These are phyloP conservation scores for Phytophthora macrochlamydospora DNA, from an alignment of 352 stramenopile species.

Conservation along the genomic window DNA sequence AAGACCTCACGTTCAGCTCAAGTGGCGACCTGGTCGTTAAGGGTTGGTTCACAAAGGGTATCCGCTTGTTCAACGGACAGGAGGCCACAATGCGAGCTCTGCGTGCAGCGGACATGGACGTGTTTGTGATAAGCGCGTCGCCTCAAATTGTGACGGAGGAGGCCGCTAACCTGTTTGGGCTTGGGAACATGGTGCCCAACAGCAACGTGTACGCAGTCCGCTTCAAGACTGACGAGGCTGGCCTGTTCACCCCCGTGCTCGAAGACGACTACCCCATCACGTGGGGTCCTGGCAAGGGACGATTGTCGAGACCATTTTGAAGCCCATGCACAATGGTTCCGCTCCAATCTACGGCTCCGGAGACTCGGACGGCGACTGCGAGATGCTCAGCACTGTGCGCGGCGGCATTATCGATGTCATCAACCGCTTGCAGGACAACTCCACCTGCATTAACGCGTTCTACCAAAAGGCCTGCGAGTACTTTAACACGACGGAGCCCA, in stretches of 20 bases:
- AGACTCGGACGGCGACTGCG: too few relatives aligned
- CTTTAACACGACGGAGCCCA: conserved; percentile 12
- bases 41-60: conserved; percentile 35
- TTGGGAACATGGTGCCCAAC: conserved; percentile 42
- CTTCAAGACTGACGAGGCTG: too few relatives aligned
- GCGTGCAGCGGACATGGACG: conserved; percentile 31
- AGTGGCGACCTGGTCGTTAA: conserved; percentile 25
- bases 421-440: conserved; percentile 29
- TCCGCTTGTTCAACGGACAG: conserved; percentile 53
- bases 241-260: too few relatives aligned
- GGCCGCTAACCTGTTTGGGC: conserved; percentile 25
- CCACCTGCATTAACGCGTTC: conserved; percentile 49
- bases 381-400: too few relatives aligned
- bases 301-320: too few relatives aligned
- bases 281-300: too few relatives aligned
- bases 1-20: conserved; percentile 30
- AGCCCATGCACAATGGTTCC: too few relatives aligned
- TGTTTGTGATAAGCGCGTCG: conserved; percentile 52
- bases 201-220: conserved; percentile 42
- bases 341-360: too few relatives aligned
- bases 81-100: conserved; percentile 46
- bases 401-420: too few relatives aligned
- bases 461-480: conserved; percentile 50
- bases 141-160: conserved; percentile 46
- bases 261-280: too few relatives aligned